phyloP scores from a whole-genome alignment of 345 rosid genomes.

The Eucalyptus tenuipes region DNA sequence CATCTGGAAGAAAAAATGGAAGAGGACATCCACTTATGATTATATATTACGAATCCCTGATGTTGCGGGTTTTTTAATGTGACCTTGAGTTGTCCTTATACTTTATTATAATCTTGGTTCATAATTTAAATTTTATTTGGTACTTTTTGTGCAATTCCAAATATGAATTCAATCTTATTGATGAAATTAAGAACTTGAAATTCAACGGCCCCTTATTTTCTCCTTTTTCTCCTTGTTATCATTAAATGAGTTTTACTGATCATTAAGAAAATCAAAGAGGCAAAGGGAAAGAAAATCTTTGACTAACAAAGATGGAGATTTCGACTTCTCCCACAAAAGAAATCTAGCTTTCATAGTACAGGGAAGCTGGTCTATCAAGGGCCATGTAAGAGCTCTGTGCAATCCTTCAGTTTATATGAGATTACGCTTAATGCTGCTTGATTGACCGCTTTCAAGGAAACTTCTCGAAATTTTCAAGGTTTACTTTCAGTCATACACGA shows the following conservation, averaged over 20 bases:
- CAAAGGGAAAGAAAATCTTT: neutral
- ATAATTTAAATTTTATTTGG: neutral
- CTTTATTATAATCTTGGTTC: neutral
- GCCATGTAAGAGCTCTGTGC: neutral
- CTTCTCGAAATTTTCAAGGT: neutral
- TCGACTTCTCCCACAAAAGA: neutral
- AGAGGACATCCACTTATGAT: neutral
- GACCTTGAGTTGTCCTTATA: neutral
- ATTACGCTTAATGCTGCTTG: neutral
- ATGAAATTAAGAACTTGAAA: neutral
- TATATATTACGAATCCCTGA: neutral
- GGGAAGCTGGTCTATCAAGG: neutral
- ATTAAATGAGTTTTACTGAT: too few relatives aligned
- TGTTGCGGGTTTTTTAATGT: neutral
- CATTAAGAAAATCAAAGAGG: neutral
- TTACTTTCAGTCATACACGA: neutral
- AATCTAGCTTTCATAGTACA: neutral
- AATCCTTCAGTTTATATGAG: neutral
- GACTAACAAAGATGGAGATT: neutral
- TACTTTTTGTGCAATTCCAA: neutral
- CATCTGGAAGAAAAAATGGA: neutral
- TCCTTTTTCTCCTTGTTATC: neutral
- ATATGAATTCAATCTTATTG: neutral
- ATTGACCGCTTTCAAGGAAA: neutral
- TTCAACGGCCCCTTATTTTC: neutral